A percentile compares a stretch with the other conserved stretches of the same genome.
Evolutionary conservation across 805 yeast species (phyloP).

Genomic region (Sugiyamaella chiloensis): DNA sequence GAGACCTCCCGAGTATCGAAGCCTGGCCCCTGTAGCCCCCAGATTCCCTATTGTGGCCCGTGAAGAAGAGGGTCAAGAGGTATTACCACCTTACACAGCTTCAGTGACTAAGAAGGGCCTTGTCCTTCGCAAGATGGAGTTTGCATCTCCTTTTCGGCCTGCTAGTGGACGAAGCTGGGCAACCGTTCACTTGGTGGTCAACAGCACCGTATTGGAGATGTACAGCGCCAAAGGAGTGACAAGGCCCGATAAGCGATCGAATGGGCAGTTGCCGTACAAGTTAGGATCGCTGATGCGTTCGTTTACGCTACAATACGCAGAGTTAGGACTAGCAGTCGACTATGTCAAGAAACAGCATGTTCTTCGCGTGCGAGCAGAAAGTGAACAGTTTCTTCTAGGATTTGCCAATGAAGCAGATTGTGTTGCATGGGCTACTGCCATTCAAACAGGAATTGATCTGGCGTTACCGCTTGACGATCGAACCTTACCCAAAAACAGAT

Average conservation of each 20-base stretch:
- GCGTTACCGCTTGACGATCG: constrained; percentile 73
- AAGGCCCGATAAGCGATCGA: not conserved
- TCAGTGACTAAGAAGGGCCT: constrained; percentile 59
- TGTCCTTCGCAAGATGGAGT: constrained; percentile 65
- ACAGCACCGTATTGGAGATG: constrained; percentile 81
- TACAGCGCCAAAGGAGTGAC: constrained; percentile 43
- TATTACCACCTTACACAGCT: constrained; percentile 64
- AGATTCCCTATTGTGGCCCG: constrained; percentile 36
- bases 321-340: constrained; percentile 81
- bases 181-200: constrained; percentile 63
- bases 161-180: constrained; percentile 71
- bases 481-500: constrained; percentile 69
- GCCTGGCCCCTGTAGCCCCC: constrained; percentile 37
- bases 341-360: constrained; percentile 68
- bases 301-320: constrained; percentile 80
- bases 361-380: constrained; percentile 73
- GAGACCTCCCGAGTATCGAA: constrained; percentile 37
- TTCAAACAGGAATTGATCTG: constrained; percentile 74
- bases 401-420: constrained; percentile 61
- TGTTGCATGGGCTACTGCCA: constrained; percentile 72
- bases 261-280: constrained; percentile 14
- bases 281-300: constrained; percentile 40
- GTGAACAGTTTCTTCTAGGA: constrained; percentile 72
- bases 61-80: constrained; percentile 36
- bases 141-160: constrained; percentile 73